Conservation (phyloP, 2,329 filamentous ascomycete species). For the Fusarium illudens region DNA sequence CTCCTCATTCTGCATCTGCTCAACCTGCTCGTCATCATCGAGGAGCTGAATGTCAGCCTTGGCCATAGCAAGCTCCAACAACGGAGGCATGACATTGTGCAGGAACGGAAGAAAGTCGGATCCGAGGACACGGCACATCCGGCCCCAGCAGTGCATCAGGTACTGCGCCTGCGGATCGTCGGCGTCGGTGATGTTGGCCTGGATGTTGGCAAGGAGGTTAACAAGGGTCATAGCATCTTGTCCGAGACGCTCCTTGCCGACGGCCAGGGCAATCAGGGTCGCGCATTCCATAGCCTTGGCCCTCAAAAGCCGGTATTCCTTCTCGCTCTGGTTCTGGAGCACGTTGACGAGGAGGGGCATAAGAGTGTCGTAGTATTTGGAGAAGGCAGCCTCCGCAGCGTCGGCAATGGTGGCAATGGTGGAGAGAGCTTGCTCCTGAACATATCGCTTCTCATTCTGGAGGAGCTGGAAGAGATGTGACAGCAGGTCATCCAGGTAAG, state of each 20-base stretch:
- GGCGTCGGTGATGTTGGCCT: constrained; percentile 83
- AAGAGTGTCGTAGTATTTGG: constrained; percentile 92
- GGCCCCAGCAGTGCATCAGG: constrained; percentile 97
- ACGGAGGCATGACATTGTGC: constrained; percentile 90
- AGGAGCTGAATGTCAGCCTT: constrained; percentile 97
- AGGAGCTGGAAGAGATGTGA: constrained; percentile 86
- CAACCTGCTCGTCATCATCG: constrained; percentile 93
- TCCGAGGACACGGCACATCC: constrained; percentile 95
- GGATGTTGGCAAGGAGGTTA: constrained; percentile 85
- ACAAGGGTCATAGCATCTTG: constrained; percentile 88
- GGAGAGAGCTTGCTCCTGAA: constrained; percentile 96
- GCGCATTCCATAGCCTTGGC: constrained; percentile 99
- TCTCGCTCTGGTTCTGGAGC: constrained; percentile 87
- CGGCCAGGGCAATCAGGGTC: constrained; percentile 92
- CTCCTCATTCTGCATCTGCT: constrained; percentile 91
- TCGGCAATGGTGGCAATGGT: constrained; percentile 99
- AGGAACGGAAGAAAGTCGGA: constrained; percentile 93
- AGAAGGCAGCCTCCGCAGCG: constrained; percentile 93
- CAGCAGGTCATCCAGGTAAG: constrained; percentile 89
- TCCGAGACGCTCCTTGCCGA: constrained; percentile 92
- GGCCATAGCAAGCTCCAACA: constrained; percentile 88
- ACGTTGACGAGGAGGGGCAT: constrained; percentile 96
- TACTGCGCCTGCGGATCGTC: constrained; percentile 98
- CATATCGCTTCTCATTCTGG: constrained; percentile 91
- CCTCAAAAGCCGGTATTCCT: constrained; percentile 88